Conservation (phyloP, 768 basidiomycete genomes). For the Suillus luteus region DNA sequence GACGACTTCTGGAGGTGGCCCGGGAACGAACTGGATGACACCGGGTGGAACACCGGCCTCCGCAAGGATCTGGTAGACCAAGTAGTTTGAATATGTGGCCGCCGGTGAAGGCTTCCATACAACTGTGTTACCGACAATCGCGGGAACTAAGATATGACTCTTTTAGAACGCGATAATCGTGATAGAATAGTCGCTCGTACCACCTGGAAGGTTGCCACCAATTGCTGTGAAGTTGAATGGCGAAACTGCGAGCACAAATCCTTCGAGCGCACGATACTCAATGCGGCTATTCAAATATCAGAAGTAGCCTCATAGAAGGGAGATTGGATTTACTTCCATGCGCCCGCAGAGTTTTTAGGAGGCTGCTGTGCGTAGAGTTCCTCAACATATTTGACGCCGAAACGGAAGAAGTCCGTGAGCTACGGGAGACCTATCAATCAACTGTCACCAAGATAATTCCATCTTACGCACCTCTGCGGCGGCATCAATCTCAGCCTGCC, state of each 20-base stretch:
- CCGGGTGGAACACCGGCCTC: slow-evolving; percentile 94
- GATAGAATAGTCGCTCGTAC: slow-evolving; percentile 32
- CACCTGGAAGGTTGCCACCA: slow-evolving; percentile 88
- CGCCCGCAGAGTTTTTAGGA: slow-evolving; percentile 76
- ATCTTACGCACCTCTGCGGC: slow-evolving; percentile 81
- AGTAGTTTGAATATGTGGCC: slow-evolving; percentile 93
- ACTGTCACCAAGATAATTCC: background rate
- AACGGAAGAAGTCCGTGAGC: slow-evolving; percentile 94
- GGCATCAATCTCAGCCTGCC: slow-evolving; percentile 99
- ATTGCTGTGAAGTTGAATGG: slow-evolving; percentile 99
- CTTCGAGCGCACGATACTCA: slow-evolving; percentile 97
- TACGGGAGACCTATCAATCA: slow-evolving; percentile 26
- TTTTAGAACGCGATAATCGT: background rate
- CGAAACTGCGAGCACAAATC: slow-evolving; percentile 96
- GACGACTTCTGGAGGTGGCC: slow-evolving; percentile 83
- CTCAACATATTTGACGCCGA: slow-evolving; percentile 96
- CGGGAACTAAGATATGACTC: slow-evolving; percentile 58
- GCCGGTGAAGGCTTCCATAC: slow-evolving; percentile 98
- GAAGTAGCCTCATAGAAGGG: background rate
- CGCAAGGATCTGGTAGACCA: slow-evolving; percentile 85
- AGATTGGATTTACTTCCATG: slow-evolving; percentile 83
- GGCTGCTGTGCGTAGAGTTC: slow-evolving; percentile 93
- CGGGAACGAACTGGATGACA: slow-evolving; percentile 97
- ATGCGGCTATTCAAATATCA: slow-evolving; percentile 61
- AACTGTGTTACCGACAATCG: slow-evolving; percentile 91